These are phyloP conservation scores for Crucihimalaya himalaica DNA, from an alignment of 345 rosid genomes.

Conservation along the genomic window DNA sequence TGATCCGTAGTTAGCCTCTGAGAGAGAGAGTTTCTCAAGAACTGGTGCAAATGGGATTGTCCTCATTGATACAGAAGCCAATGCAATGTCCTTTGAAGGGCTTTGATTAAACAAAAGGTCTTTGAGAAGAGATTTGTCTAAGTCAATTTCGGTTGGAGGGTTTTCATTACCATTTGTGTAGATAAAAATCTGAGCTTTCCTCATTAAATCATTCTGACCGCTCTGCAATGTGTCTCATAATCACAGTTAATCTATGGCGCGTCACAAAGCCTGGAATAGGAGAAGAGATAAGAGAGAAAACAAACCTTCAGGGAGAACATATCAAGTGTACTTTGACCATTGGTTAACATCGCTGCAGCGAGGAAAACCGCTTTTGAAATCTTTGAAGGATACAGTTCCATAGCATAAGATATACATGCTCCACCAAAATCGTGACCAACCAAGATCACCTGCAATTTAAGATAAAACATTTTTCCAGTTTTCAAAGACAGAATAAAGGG, in stretches of 20 bases:
- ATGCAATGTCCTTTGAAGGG: constrained; percentile 88
- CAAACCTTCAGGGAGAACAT: constrained; percentile 74
- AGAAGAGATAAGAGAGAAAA: neutral
- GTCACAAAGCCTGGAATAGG: neutral
- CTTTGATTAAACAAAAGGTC: constrained; percentile 85
- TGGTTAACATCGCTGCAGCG: constrained; percentile 79
- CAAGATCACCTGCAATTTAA: constrained; percentile 71
- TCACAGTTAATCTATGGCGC: neutral
- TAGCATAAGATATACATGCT: constrained; percentile 76
- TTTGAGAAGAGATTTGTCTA: constrained; percentile 70
- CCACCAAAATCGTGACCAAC: constrained; percentile 98
- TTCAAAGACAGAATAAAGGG: neutral
- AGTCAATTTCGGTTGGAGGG: constrained; percentile 90
- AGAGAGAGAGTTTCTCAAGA: constrained; percentile 83
- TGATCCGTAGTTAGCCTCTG: constrained; percentile 64
- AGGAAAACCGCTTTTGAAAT: constrained; percentile 73
- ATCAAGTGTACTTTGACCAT: constrained; percentile 78
- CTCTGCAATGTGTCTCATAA: constrained; percentile 50
- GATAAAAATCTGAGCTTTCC: constrained; percentile 71
- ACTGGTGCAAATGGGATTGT: constrained; percentile 91
- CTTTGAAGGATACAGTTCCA: constrained; percentile 83
- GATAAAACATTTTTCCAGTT: constrained; percentile 1
- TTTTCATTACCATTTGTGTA: constrained; percentile 75
- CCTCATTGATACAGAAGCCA: constrained; percentile 94
- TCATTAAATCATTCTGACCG: constrained; percentile 68